Base-by-base conservation (phyloP, 345 rosid species). In the Cardiospermum halicacabum region DNA sequence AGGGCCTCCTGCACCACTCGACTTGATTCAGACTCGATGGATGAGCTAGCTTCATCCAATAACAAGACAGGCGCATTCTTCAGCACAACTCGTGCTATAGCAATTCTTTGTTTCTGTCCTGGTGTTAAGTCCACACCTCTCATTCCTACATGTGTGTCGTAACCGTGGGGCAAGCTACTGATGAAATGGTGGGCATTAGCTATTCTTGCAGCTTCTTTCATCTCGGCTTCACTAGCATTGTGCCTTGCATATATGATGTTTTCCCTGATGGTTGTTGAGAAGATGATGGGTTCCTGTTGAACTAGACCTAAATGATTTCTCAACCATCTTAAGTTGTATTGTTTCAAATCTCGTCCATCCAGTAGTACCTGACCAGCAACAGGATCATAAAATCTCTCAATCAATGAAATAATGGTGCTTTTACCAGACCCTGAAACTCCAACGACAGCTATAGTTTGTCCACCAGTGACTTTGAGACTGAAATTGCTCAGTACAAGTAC, bases 361-460 rank as follows among this genome's bases (percentile, higher is more conserved):
- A 95, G 71, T 37, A 87, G 67, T 69, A 95, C 86, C 83, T 95
- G 99, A 77, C 99, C 99, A 6, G 99, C 99, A 54, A 87, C 89
- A 48, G 99, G 97, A 77, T 95, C 99, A 47, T 89, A 95, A 70
- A 91, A 95, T 75, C 99, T 83, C 84, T 95, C 87, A 16, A 95
- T 85, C 79, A 95, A 69, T 26, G 99, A 95, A 69, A 95, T 89
- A 56, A 95, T 95, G 12, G 97, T 85, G 85, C 97, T 95, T 81
- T 91, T 95, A 66, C 99, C 99, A 53, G 99, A 95, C 55, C 99
- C 97, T 55, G 97, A 91, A 77, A 91, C 99, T 70, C 99, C 99
- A 66, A 95, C 97, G 56, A 95, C 85, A n/a, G 99, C 99, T 57
- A 91, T 74, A 11, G 99, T 95, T 73, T 91, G 99, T 74, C 99